Conservation (phyloP, 495 filamentous ascomycete genomes). For the Monascus purpureus region DNA sequence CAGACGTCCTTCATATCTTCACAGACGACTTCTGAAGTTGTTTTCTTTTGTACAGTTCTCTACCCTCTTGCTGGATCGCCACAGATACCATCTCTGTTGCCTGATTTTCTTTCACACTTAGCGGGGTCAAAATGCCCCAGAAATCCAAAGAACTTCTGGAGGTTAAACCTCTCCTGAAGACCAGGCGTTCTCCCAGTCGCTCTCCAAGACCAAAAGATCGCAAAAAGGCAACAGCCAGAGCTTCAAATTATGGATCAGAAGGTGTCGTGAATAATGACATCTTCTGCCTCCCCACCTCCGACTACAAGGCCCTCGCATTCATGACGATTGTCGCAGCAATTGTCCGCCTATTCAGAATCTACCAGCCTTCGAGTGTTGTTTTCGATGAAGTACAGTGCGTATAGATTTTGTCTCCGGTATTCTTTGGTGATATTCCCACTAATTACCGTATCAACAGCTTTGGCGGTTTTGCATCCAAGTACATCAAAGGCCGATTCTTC, state of each 20-base stretch:
- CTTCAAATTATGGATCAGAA: constrained; percentile 34
- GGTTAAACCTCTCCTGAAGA: constrained; percentile 22
- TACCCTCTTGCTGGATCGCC: no score
- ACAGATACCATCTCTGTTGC: no score
- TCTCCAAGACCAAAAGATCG: constrained; percentile 28
- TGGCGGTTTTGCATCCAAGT: constrained; percentile 93
- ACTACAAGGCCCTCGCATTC: constrained; percentile 60
- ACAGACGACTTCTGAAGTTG: no score
- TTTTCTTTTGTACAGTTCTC: no score
- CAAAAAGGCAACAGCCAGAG: constrained; percentile 14
- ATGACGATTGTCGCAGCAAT: constrained; percentile 63
- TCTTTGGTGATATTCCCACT: constrained; percentile 3
- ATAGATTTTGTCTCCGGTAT: constrained; percentile 3
- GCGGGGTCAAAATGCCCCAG: constrained; percentile 17
- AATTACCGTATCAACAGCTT: constrained; percentile 42
- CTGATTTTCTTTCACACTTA: no score
- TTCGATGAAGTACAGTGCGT: constrained; percentile 98
- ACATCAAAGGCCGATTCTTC: constrained; percentile 97
- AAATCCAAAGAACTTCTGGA: constrained; percentile 26
- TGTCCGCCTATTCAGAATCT: constrained; percentile 89
- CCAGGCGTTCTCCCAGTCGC: constrained; percentile 26
- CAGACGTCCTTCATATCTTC: no score
- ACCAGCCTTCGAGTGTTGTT: constrained; percentile 89
- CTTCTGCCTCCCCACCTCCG: constrained; percentile 52
- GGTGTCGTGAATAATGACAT: constrained; percentile 39